Conservation (phyloP, 139 green algal species). For the Chlorokybus atmophyticus region DNA sequence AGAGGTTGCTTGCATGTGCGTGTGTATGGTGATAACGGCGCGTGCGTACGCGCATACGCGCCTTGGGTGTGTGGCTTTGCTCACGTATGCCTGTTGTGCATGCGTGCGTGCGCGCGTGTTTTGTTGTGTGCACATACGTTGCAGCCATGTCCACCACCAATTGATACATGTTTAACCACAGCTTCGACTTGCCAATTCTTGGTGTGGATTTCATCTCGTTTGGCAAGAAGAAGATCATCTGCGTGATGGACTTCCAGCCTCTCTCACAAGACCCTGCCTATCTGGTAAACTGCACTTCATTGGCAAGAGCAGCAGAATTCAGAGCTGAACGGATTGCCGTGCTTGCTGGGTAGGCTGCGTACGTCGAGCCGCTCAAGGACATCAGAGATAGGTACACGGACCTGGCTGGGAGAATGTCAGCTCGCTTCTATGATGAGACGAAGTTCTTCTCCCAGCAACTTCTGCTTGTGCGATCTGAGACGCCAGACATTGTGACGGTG, state of each 20-base stretch:
- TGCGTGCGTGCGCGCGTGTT: neutral
- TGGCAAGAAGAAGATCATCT: slow-evolving; percentile 5
- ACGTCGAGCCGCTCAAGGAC: neutral
- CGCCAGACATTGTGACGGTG: too few relatives aligned
- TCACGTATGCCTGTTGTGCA: neutral
- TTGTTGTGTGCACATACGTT: neutral
- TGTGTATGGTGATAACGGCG: neutral
- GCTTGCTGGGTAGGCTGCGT: neutral
- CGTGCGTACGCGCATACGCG: neutral
- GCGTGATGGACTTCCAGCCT: slow-evolving; percentile 9
- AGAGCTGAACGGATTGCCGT: neutral
- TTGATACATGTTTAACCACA: too few relatives aligned
- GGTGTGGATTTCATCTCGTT: slow-evolving; percentile 4
- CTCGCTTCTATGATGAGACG: neutral
- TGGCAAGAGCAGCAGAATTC: neutral
- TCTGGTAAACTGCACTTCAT: neutral
- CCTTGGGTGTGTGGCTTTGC: neutral
- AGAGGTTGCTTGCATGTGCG: too few relatives aligned
- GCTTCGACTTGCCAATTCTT: slow-evolving; percentile 6
- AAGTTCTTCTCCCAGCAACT: slow-evolving; percentile 8
- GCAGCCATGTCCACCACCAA: too few relatives aligned
- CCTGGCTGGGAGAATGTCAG: neutral
- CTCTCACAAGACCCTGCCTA: neutral
- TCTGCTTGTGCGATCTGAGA: neutral
- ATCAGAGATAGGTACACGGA: neutral